Base-by-base conservation (phyloP, 2,329 filamentous ascomycete species). In the Sarocladium brachiariae region DNA sequence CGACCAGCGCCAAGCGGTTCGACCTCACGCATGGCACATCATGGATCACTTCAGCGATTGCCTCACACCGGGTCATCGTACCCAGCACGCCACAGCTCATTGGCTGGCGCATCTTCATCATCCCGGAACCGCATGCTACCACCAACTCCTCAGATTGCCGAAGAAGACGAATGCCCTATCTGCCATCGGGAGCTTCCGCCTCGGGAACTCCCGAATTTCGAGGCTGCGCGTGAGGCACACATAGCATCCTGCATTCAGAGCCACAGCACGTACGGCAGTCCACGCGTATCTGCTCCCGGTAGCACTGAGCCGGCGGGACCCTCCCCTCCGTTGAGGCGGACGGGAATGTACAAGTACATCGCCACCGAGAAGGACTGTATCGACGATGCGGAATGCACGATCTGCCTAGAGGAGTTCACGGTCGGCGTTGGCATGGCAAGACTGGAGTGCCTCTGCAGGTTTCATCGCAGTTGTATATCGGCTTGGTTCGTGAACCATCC, bases 141-240 rank as follows among this genome's bases (percentile, higher is more conserved):
- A 1, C 71, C 68, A 3, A 72, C 71, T 10, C 74, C 70, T 1
- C 78, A 76, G 51, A 74, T 78, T 59, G 72, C 75, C 5, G 87
- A 91, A 62, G 87, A 90, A 61, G 87, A 91, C 61, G 84, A 89
- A 59, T 92, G 87, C 54, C 87, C 87, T 1, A 78, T 91, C 39
- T 92, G 87, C 58, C 86, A 87, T 59, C 68, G 73, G 33, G 85
- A 89, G 65, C 73, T 90, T 3, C 86, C 87, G 1, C 76, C 80
- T 2, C 70, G 72, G 16, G 64, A 63, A 4, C 69, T 83, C 2
- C 63, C 73, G 2, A 73, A 82, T 54, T 79, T 69, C 51, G 79
- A 84, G 58, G 56, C 64, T 2, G 67, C 77, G 11, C 74, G 81
- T 27, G 79, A 82, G 58, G 64, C 70, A 25, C 82, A 86, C 57